A percentile compares a stretch with the other conserved stretches of the same genome.
phyloP scores from a whole-genome alignment of 2,329 filamentous ascomycete species.

The Westerdykella ornata region DNA sequence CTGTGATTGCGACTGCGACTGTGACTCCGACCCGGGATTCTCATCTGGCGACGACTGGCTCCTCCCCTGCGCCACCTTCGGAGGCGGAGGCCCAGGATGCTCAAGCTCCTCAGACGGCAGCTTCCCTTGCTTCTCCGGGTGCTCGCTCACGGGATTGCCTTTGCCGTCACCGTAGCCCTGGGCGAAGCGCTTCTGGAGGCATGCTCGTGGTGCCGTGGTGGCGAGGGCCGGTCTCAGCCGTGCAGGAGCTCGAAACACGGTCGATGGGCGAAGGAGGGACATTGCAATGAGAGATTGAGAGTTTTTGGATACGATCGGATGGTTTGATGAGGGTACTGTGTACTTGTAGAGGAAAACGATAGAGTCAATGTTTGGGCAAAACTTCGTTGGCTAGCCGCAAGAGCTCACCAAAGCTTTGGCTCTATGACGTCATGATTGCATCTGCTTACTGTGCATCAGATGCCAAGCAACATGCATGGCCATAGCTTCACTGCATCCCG shows the following conservation, averaged over 20 bases:
- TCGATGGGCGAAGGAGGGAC: constrained; percentile 25
- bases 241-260: constrained; percentile 24
- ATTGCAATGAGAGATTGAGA: constrained; percentile 10
- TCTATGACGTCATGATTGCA: too few species aligned
- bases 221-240: constrained; percentile 14
- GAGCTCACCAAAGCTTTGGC: too few species aligned
- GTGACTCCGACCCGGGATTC: constrained; percentile 9
- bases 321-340: background rate
- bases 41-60: constrained; percentile 25
- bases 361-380: background rate
- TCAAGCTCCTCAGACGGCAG: constrained; percentile 37
- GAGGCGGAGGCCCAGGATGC: constrained; percentile 42
- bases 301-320: too few species aligned
- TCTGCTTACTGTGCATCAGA: too few species aligned
- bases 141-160: constrained; percentile 40
- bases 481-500: too few species aligned
- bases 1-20: constrained; percentile 6
- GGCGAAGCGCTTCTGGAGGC: constrained; percentile 31
- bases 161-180: constrained; percentile 41
- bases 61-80: constrained; percentile 36
- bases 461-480: too few species aligned
- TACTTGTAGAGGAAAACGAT: background rate
- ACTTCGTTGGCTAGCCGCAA: background rate
- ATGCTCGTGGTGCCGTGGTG: constrained; percentile 20
- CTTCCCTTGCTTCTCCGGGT: constrained; percentile 39